Base-by-base conservation (phyloP, 805 yeast genomes). In the Lachancea thermotolerans region DNA sequence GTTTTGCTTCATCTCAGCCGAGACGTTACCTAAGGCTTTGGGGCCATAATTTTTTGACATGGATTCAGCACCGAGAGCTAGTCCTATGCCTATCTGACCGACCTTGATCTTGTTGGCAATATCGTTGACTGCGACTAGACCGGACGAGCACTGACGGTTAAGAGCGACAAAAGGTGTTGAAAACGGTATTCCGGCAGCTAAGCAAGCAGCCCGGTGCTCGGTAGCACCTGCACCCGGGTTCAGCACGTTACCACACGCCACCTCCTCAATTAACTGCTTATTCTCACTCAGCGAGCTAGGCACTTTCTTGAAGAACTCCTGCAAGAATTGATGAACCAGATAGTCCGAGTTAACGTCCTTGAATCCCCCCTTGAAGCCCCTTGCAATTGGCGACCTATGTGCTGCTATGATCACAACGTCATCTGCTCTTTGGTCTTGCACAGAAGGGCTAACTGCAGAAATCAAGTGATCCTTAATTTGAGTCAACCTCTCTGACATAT, bases 81-180 rank as follows among this genome's bases (percentile, higher is more conserved):
- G 71, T 46, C 98, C 98, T 57, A 91, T 75, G 53, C 81, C 86
- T 57, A 91, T 89, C 73, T 90, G 96, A 35, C 97, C 97, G 48
- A 78, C 69, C 56, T 73, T 72, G 61, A 91, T 90, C 70, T 86
- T 87, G 70, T 84, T 86, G 54, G 96, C 96, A 56, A 91, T 78
- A 62, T 86, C 93, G 59, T 85, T 82, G 32, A 90, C 79, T 11
- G 96, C 95, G 77, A 89, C 85, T 58, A 91, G 73, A 25, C 97
- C 97, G 2, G 95, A 85, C 7, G 96, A 87, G 67, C 98, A 91
- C 66, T 90, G 97, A 68, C 98, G 81, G 73, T 91, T 91, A 52
- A 91, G 62, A 12, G 96, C 89, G 58, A 79, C 69, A 56, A 90
- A 86, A 9, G 95, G 90, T 11, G 82, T 74, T 2, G 81, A 67